Base-by-base conservation (phyloP, 495 filamentous ascomycete genomes). In the Aspergillus cavernicola region DNA sequence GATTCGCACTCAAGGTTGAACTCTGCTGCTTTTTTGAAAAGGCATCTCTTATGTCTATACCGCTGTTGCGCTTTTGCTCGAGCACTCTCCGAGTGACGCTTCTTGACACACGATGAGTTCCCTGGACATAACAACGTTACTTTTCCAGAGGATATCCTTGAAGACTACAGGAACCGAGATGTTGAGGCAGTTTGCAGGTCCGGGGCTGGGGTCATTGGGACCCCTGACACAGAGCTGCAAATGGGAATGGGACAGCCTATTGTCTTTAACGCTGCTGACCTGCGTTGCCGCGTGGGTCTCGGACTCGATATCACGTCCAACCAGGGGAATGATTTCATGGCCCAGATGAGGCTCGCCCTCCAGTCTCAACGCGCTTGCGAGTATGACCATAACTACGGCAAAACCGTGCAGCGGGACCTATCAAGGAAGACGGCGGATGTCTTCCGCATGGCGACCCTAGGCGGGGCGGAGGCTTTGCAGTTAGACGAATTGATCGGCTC, bases 21-120 rank as follows among this genome's bases (percentile, higher is more conserved):
- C 46, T 55, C 52, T 47, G 57, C 52, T 13, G 57, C 57, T 37
- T 59, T 59, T 20, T 55, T 59, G 37, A 59, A 59, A 16, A 59
- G 57, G 2, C 52, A 23, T 10, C 23, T 59, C 35, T 55, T 59
- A 47, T 24, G 52, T 43, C 46, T 47, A 18, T 52, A 29, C 1
- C 46, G 46, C 26, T 59, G 57, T 44, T 55, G 52, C 33, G 51
- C n/a, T 32, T 59, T 55, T 47, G 57, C 56, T 42, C 46, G 37
- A 35, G 45, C 23, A 47, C 45, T 59, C 35, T 59, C 51, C 12
- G 51, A 54, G 15, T 24, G 51, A 59, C 56, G 41, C n/a, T n/a
- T n/a, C n/a, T n/a, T n/a, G n/a, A n/a, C n/a, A n/a, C n/a, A n/a
- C n/a, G n/a, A n/a, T n/a, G n/a, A n/a, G n/a, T n/a, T n/a, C n/a